These are phyloP conservation scores for Xerocomus cyaneibrunnescens DNA, from an alignment of 1,284 basidiomycete species.

Conservation along the genomic window DNA sequence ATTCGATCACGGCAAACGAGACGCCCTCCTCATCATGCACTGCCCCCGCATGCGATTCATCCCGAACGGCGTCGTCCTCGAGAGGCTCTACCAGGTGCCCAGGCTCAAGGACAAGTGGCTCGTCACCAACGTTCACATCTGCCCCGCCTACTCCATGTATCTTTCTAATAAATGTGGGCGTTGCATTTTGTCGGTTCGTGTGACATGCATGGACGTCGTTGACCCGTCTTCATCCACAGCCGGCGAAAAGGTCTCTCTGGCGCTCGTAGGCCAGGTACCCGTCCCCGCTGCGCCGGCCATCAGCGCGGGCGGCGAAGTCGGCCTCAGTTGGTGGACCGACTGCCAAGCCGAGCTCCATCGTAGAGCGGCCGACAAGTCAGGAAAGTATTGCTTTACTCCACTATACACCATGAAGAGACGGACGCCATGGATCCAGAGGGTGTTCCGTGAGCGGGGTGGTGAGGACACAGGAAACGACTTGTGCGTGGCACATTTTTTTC, in stretches of 20 bases:
- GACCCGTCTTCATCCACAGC: conserved; percentile 6
- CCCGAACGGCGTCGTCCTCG: conserved; percentile 16
- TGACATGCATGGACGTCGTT: not conserved
- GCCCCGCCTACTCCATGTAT: conserved; percentile 32
- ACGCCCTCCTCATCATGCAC: conserved; percentile 29
- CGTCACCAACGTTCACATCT: conserved; percentile 24
- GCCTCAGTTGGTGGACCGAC: conserved; percentile 23
- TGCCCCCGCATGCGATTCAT: conserved; percentile 22
- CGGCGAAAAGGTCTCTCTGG: conserved; percentile 27
- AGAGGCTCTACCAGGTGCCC: conserved; percentile 18
- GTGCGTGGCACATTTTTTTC: conserved; percentile 1
- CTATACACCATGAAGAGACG: conserved; percentile 25
- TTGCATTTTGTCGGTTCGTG: not conserved
- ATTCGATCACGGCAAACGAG: conserved; percentile 27
- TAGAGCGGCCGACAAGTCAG: conserved; percentile 11
- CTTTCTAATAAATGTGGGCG: conserved; percentile 27
- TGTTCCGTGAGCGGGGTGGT: conserved; percentile 11
- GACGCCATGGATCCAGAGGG: not conserved
- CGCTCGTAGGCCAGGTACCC: conserved; percentile 16
- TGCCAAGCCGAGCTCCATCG: conserved; percentile 18
- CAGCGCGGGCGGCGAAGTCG: conserved; percentile 2
- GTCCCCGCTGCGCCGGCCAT: conserved; percentile 2
- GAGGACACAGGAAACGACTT: not conserved
- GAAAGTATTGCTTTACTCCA: conserved; percentile 24
- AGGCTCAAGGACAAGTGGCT: conserved; percentile 24